A percentile compares a stretch with the other conserved stretches of the same genome.
These are phyloP conservation scores for Asterionellopsis glacialis DNA, from an alignment of 108 stramenopile species.

Conservation along the genomic window DNA sequence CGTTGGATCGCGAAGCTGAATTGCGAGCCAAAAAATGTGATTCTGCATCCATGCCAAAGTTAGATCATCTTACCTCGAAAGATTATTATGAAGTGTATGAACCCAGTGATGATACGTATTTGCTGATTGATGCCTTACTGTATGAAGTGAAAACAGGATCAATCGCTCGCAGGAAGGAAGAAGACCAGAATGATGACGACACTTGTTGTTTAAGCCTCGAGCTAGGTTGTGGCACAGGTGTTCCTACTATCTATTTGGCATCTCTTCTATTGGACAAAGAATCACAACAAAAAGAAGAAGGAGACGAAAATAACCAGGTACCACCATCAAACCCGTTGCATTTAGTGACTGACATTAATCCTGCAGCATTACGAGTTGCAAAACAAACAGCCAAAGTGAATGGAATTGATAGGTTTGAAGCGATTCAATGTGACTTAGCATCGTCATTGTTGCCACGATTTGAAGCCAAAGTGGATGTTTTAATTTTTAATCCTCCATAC, in stretches of 20 bases:
- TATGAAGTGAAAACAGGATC: slow-evolving; percentile 30
- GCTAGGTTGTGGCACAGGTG: slow-evolving; percentile 84
- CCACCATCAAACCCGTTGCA: background rate
- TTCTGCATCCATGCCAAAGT: slow-evolving; percentile 55
- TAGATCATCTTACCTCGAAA: slow-evolving; percentile 59
- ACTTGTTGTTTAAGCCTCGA: slow-evolving; percentile 32
- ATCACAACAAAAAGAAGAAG: background rate
- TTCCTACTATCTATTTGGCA: slow-evolving; percentile 57
- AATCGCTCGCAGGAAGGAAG: background rate
- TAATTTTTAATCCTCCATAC: slow-evolving; percentile 95
- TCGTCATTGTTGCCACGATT: slow-evolving; percentile 29
- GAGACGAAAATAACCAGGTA: too few relatives aligned
- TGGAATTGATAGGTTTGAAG: slow-evolving; percentile 30
- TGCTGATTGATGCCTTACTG: slow-evolving; percentile 81
- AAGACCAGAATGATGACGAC: slow-evolving; percentile 7
- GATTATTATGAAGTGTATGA: slow-evolving; percentile 82
- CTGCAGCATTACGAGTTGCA: slow-evolving; percentile 61
- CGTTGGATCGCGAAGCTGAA: slow-evolving; percentile 53
- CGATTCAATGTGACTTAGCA: slow-evolving; percentile 74
- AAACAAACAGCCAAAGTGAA: slow-evolving; percentile 54
- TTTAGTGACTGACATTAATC: slow-evolving; percentile 77
- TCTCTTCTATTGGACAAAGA: slow-evolving; percentile 23
- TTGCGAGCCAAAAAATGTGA: slow-evolving; percentile 34
- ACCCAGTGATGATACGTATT: slow-evolving; percentile 86
- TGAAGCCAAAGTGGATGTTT: slow-evolving; percentile 46